These are phyloP conservation scores for Geranium incanum DNA, from an alignment of 441 rosid genomes.

Conservation along the genomic window DNA sequence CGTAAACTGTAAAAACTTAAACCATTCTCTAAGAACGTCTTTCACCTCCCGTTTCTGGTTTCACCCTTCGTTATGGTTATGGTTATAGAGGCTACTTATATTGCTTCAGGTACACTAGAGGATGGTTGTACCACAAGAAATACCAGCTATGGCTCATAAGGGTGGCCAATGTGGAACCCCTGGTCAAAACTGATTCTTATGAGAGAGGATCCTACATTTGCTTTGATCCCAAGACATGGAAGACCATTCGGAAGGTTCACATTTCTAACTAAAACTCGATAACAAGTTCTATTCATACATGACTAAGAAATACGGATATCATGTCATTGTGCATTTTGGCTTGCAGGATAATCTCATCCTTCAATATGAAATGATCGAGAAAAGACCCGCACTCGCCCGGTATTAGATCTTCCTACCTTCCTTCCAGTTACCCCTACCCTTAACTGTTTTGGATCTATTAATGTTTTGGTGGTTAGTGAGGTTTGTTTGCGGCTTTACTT, in stretches of 20 bases:
- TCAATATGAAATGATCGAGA: constrained; percentile 73
- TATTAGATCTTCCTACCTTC: neutral
- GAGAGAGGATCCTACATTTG: constrained; percentile 90
- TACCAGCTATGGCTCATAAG: constrained; percentile 67
- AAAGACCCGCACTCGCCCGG: constrained; percentile 67
- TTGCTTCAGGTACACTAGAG: constrained; percentile 54
- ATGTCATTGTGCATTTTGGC: constrained; percentile 15
- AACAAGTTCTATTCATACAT: neutral
- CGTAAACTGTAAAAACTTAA: neutral
- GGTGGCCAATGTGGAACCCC: constrained; percentile 65
- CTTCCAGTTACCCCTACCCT: neutral
- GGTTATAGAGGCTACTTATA: constrained; percentile 14
- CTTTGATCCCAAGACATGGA: constrained; percentile 69
- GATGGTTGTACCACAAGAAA: constrained; percentile 93
- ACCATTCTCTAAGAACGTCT: neutral
- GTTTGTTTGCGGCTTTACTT: constrained; percentile 6
- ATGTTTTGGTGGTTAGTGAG: neutral
- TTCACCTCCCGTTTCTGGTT: neutral
- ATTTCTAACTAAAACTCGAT: neutral
- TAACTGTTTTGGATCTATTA: neutral
- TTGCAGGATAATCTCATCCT: constrained; percentile 82
- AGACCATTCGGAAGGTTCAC: constrained; percentile 63
- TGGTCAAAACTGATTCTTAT: constrained; percentile 62
- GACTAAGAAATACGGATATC: neutral
- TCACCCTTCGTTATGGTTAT: neutral